Percentiles rank a stretch among this genome's conserved stretches.
Conservation (phyloP, 75 land plant species). For the Pseudotsuga menziesii region DNA sequence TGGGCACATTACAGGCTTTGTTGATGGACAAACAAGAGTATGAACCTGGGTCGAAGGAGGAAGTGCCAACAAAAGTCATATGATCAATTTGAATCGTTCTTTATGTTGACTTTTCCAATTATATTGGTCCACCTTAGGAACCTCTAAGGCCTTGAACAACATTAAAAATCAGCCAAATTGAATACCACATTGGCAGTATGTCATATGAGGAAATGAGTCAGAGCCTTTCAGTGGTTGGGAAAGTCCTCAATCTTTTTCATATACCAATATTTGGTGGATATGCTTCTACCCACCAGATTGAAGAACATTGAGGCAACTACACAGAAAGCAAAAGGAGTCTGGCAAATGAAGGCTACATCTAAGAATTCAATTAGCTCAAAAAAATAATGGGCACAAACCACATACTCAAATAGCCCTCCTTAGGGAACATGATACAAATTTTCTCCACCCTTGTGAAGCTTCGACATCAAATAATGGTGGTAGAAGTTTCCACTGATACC, state of each 20-base stretch:
- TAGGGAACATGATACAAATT: constrained; percentile 47
- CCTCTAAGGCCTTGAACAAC: too few species aligned
- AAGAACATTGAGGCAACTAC: constrained; percentile 11
- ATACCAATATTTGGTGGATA: constrained; percentile 59
- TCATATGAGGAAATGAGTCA: constrained; percentile 51
- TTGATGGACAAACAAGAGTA: too few species aligned
- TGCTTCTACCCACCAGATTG: constrained; percentile 46
- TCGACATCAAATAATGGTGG: constrained; percentile 62
- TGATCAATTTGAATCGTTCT: too few species aligned
- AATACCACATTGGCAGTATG: too few species aligned
- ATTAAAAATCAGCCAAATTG: too few species aligned
- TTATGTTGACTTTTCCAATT: too few species aligned
- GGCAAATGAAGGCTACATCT: constrained; percentile 50
- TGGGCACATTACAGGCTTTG: too few species aligned
- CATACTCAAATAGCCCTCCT: constrained; percentile 53
- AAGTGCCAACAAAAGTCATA: too few species aligned
- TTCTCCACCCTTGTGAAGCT: constrained; percentile 31
- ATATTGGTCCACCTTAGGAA: too few species aligned
- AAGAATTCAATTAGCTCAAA: constrained; percentile 46
- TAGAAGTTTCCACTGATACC: constrained; percentile 74
- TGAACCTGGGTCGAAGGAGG: too few species aligned
- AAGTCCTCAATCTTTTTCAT: constrained; percentile 51
- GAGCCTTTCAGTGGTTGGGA: constrained; percentile 41
- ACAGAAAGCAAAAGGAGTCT: constrained; percentile 26
- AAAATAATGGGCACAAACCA: constrained; percentile 68